A percentile compares a stretch with the other conserved stretches of the same genome.
Conservation (phyloP, 2,329 filamentous ascomycete genomes). For the Endothia cerciana region DNA sequence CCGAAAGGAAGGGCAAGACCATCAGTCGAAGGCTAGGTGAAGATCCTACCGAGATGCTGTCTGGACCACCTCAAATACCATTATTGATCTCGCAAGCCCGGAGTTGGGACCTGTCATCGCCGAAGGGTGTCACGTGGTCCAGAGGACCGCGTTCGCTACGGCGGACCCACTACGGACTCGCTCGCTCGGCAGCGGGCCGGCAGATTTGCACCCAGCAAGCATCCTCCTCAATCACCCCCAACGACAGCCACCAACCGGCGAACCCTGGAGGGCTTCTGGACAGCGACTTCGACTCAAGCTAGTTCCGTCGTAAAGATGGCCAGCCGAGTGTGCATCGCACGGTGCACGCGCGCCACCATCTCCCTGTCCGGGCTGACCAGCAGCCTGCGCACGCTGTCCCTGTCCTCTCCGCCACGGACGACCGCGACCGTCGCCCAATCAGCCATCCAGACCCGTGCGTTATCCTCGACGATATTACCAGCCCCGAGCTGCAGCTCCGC, state of each 20-base stretch:
- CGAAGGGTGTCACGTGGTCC: slow-evolving; percentile 4
- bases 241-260: background rate
- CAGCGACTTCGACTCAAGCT: no score
- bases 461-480: slow-evolving; percentile 13
- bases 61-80: no score
- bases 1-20: background rate
- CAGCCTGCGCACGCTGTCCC: slow-evolving; percentile 24
- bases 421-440: background rate
- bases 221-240: no score
- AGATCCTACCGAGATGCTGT: background rate
- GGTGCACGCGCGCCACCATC: slow-evolving; percentile 19
- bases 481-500: background rate
- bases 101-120: background rate
- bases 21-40: background rate
- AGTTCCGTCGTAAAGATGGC: slow-evolving; percentile 14
- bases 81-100: no score
- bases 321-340: slow-evolving; percentile 19
- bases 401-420: slow-evolving; percentile 17
- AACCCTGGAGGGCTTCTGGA: background rate
- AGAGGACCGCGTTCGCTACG: background rate
- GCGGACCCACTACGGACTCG: background rate
- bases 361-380: slow-evolving; percentile 19
- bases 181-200: background rate
- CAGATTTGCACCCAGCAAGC: no score
- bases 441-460: slow-evolving; percentile 16